Evolutionary conservation across 2,329 filamentous ascomycete species (phyloP), one percentile per base, ranked within the genome.

Genomic region (Tolypocladium paradoxum): DNA sequence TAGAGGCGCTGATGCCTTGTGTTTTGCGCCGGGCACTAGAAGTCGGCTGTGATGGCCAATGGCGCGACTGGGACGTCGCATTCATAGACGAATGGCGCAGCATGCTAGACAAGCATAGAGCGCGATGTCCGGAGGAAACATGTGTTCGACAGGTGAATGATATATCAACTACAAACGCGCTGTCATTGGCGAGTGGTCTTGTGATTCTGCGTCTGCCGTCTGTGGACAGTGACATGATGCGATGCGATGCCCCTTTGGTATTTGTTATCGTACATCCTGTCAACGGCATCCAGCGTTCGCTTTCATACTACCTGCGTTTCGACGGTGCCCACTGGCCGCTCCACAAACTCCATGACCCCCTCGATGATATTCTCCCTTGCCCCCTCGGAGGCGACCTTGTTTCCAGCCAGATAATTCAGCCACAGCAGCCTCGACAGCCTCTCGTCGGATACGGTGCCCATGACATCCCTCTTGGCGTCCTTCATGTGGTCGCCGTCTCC

Each of bases 401-500:
- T 87, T 0, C 93, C 93, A 5, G 83, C 89, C 34, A 99, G 74
- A 70, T 96, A 99, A 60, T 91, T 87, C 65, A 96, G 71, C 92
- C 92, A 97, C 24, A 97, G 73, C 55, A 92, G 72, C 54, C 88
- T 81, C 53, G 87, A 86, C 14, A 99, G 75, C 52, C 92, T 76
- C 73, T 93, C 88, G 64, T 97, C 93, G 0, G 69, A 62, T 1
- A 97, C 83, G 0, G 76, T 73, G 1, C 93, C 93, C 60, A 97
- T 67, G 7, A 75, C 66, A 68, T 78, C 67, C 73, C 76, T 69
- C 49, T 68, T 72, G 54, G 62, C 61, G 61, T 68, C 60, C 65
- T 67, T 59, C 64, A 72, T 64, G 65, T 75, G 76, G 47, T 78
- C 74, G 56, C 85, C 79, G 58, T 83, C 73, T 57, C 87, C 79